phyloP scores from a whole-genome alignment of 2,329 filamentous ascomycete species.

The Cadophora luteo-olivacea region DNA sequence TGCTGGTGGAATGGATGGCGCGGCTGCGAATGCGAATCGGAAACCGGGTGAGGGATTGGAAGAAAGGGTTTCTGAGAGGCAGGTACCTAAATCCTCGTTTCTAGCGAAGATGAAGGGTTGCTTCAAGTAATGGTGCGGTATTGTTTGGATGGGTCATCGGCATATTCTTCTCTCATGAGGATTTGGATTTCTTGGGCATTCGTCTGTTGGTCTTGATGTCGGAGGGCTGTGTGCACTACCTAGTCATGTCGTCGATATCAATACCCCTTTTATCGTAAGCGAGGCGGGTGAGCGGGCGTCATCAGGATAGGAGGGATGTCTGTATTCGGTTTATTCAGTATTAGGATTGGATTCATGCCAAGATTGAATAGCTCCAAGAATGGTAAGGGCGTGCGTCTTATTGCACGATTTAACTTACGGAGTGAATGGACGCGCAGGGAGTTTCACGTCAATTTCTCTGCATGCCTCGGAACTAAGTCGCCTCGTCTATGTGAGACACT shows the following conservation, averaged over 20 bases:
- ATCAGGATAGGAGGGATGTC: background rate
- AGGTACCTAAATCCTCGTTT: background rate
- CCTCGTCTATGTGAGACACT: no score
- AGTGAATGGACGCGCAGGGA: no score
- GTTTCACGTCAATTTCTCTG: no score
- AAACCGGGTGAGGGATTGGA: background rate
- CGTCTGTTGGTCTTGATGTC: background rate
- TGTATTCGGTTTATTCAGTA: background rate
- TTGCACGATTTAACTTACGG: background rate
- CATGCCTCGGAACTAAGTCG: no score
- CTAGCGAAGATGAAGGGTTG: background rate
- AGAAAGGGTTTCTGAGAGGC: no score
- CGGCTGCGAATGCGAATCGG: background rate
- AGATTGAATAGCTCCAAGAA: background rate
- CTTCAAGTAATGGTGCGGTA: background rate
- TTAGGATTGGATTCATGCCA: background rate
- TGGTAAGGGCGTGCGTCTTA: background rate
- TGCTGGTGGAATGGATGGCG: background rate
- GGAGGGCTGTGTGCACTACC: background rate
- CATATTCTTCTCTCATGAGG: background rate
- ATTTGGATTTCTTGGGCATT: background rate
- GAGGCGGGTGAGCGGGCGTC: background rate
- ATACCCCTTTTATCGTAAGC: conserved; percentile 4
- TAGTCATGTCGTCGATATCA: background rate
- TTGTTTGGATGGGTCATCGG: background rate